Evolutionary conservation across 2,329 filamentous ascomycete species (phyloP).

Genomic region (Aspergillus bombycis): DNA sequence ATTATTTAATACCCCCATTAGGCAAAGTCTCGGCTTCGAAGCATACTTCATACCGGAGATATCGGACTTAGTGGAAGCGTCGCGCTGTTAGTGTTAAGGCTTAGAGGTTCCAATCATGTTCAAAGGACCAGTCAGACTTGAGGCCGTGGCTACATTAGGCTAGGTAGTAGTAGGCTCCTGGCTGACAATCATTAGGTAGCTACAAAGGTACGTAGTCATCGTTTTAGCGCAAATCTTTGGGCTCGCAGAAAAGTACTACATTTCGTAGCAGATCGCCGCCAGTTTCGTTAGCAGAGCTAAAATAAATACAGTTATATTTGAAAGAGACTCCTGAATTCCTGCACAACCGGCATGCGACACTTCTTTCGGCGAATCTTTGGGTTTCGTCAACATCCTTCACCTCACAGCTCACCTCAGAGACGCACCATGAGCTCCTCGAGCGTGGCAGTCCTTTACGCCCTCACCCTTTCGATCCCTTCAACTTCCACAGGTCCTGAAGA

Average conservation of each 20-base stretch:
- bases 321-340: not conserved
- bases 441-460: conserved; percentile 44
- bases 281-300: not conserved
- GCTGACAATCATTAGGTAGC: not conserved
- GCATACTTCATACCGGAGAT: not conserved
- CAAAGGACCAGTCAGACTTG: not conserved
- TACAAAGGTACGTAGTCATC: not conserved
- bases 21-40: not conserved
- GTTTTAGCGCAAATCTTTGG: not conserved
- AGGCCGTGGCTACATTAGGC: not conserved
- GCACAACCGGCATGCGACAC: conserved; percentile 12
- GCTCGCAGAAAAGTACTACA: not conserved
- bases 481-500: conserved; percentile 42
- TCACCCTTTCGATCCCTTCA: conserved; percentile 43
- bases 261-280: not conserved
- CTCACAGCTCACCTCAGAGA: conserved; percentile 18
- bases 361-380: conserved; percentile 23
- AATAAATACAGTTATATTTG: conserved; percentile 6
- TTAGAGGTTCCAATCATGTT: not conserved
- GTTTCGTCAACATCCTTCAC: conserved; percentile 23
- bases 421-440: conserved; percentile 43
- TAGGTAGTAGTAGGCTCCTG: not conserved
- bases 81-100: not conserved
- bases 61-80: conserved; percentile 26
- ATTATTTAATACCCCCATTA: conserved; percentile 1